These are phyloP conservation scores for Saturnispora hagleri DNA, from an alignment of 805 yeast genomes.

Conservation along the genomic window DNA sequence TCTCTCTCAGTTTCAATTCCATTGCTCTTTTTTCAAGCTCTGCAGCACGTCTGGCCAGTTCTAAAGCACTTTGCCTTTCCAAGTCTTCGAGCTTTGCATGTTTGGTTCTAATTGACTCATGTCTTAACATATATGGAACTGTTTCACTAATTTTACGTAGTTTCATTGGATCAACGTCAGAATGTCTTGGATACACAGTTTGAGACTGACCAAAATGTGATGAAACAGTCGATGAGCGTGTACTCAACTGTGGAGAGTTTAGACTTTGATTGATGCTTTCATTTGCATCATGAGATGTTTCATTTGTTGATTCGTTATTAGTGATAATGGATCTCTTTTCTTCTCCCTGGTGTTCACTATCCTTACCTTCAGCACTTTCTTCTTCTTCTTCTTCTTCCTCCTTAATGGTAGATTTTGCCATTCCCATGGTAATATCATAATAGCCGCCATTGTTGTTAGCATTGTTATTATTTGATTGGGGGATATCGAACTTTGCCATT, in stretches of 20 bases:
- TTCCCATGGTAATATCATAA: constrained; percentile 1
- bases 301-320: background rate
- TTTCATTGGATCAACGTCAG: constrained; percentile 42
- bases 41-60: constrained; percentile 64
- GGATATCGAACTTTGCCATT: constrained; percentile 20
- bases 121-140: constrained; percentile 74
- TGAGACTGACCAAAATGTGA: background rate
- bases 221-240: background rate
- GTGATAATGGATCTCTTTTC: background rate
- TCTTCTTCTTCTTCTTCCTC: constrained; percentile 9
- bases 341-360: background rate
- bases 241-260: constrained; percentile 16
- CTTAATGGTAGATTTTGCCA: constrained; percentile 10
- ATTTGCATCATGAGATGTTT: background rate
- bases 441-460: constrained; percentile 6
- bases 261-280: background rate
- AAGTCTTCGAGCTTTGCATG: constrained; percentile 72
- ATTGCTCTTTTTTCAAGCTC: constrained; percentile 69
- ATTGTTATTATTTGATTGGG: background rate
- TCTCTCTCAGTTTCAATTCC: constrained; percentile 60
- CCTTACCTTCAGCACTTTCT: constrained; percentile 7
- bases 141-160: constrained; percentile 73
- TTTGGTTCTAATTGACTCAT: constrained; percentile 63
- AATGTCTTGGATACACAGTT: constrained; percentile 9
- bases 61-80: constrained; percentile 70